phyloP scores from a whole-genome alignment of 805 yeast genomes.

The Metschnikowia gruessii region DNA sequence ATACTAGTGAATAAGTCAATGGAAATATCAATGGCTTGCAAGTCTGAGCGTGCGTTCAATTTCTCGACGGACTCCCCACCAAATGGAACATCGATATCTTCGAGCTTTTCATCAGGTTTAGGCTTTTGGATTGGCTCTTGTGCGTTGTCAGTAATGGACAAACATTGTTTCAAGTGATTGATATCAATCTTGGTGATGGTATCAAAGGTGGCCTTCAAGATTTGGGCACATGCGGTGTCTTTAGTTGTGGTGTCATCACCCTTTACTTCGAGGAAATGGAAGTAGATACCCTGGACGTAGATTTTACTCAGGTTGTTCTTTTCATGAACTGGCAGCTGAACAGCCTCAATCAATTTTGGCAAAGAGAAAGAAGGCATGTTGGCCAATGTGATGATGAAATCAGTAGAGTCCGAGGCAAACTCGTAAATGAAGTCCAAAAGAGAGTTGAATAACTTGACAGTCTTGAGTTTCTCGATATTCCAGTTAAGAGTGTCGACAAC shows the following conservation, averaged over 20 bases:
- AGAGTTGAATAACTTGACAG: conserved; percentile 46
- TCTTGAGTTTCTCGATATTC: conserved; percentile 33
- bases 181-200: conserved; percentile 30
- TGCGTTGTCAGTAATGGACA: conserved; percentile 32
- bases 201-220: conserved; percentile 24
- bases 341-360: conserved; percentile 19
- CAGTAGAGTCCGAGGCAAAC: conserved; percentile 56
- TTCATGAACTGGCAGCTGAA: conserved; percentile 16
- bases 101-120: conserved; percentile 14
- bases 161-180: conserved; percentile 8
- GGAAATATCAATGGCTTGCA: conserved; percentile 65
- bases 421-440: conserved; percentile 58
- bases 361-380: conserved; percentile 18
- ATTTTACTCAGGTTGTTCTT: conserved; percentile 30
- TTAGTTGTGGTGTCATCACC: conserved; percentile 17
- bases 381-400: conserved; percentile 42
- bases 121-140: conserved; percentile 30
- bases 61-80: conserved; percentile 36
- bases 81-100: conserved; percentile 25
- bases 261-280: conserved; percentile 39
- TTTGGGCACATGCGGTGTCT: conserved; percentile 19
- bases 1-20: conserved; percentile 76
- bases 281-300: conserved; percentile 42
- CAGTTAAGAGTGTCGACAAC: conserved; percentile 37
- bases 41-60: conserved; percentile 45